Evolutionary conservation across 192 early-diverging fungal genomes (phyloP), one percentile per base, ranked within the genome.

Genomic region (Coemansia sp.): DNA sequence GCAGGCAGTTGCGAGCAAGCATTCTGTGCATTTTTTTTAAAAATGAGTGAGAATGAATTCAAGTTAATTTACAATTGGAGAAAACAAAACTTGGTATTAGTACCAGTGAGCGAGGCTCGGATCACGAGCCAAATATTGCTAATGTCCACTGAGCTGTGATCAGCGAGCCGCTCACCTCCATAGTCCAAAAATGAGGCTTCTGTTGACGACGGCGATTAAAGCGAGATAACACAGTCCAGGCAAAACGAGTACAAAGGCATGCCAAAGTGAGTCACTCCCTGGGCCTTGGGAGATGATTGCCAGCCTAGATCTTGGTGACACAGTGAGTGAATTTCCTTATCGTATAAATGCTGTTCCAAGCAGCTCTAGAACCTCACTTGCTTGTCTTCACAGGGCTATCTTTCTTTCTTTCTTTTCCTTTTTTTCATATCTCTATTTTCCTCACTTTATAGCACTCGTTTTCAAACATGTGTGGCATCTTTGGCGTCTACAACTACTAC

Each of bases 381-480:
- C 57, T 69, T 57, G 41, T 15, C 62, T 70, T n/a, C 27, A 59
- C 33, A n/a, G 31, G 7, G 20, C 66, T 40, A 38, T 49, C 52
- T 40, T 63, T 20, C 22, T 44, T 51, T 38, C 10, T 63, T 40
- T 54, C 33, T 36, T 44, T 51, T 38, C 10, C 9, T 46, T 43
- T 41, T 51, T 51, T 27, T 27, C 33, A 5, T 51, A 16, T 18
- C 31, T 44, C 44, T 22, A 8, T 8, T 61, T 22, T 31, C n/a
- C 6, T 38, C 11, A 33, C 59, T 16, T 22, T 40, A 10, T 15
- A 16, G 18, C 15, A 7, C 15, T 46, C 5, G 12, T 36, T 46
- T 46, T 16, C 36, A 40, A 86, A 41, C 31, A 99, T 99, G 97
- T 99, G 97, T 78, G 97, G 97, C 66, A 97, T 99, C 79, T 97